Base-by-base conservation (phyloP, 2,329 filamentous ascomycete genomes). In the Penicillium brasilianum region DNA sequence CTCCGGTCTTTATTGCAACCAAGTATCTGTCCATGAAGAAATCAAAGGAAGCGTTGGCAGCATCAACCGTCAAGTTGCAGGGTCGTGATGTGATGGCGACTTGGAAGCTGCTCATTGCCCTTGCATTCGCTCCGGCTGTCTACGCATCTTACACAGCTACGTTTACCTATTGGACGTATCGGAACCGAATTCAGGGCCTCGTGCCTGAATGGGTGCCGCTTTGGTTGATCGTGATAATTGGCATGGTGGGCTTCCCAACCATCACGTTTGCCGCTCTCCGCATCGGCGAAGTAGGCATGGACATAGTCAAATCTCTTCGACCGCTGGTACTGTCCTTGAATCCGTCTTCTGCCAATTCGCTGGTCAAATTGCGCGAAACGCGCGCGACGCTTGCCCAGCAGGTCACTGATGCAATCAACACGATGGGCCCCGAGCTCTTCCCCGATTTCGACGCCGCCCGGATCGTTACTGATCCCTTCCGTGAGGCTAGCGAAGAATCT, bases 281-380 rank as follows among this genome's bases (percentile, higher is more conserved):
- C 11, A 96, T 98, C 67, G 95, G 95, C 50, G 95, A 99, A 79
- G 90, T 96, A n/a, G 95, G 94, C 55, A 97, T 99, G 93, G 95
- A 99, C 74, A 97, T 99, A 58, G 82, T 95, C 80, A 99, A 98
- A 79, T 98, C 94, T 0, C 85, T 99, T 16, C 87, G 92, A 10
- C 95, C 95, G 6, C 85, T 99, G 10, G 82, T 96, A 49, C 83
- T 97, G 36, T 95, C 91, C 66, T 84, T 98, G 71, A 90, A 90
- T 70, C 95, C 95, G 1, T 88, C 88, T 4, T 94, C 91, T 1
- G 90, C 88, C 75, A 96, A 93, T 79, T 92, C 90, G 60, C 87
- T 99, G 52, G 86, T 91, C 64, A 90, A 89, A 69, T 85, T 99
- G 54, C 88, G 92, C 60, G 80, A 86, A 66, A 84, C 87, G 63